These are phyloP conservation scores for Typha latifolia DNA, from an alignment of 176 grass and related monocot genomes.

Conservation along the genomic window DNA sequence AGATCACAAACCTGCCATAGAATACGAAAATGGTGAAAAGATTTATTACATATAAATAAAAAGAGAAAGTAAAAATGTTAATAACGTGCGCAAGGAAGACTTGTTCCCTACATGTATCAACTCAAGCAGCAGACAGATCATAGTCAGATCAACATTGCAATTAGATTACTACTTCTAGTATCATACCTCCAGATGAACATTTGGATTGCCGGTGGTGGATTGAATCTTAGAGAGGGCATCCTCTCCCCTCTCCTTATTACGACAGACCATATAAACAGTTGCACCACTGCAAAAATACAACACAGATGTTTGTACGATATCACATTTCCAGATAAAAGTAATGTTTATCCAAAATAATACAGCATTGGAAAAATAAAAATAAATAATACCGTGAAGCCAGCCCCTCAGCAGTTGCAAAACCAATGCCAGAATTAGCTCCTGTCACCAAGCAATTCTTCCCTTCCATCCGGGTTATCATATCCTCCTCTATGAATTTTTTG, in stretches of 20 bases:
- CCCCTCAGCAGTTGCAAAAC: conserved; percentile 69
- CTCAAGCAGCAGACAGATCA: neutral
- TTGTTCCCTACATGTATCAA: no score
- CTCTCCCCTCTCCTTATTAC: conserved; percentile 84
- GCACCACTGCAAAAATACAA: conserved; percentile 54
- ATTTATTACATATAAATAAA: neutral
- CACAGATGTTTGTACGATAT: neutral
- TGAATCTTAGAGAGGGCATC: conserved; percentile 57
- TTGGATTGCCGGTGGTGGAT: conserved; percentile 63
- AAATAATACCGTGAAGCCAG: conserved; percentile 66
- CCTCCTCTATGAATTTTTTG: conserved; percentile 84
- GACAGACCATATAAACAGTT: conserved; percentile 90
- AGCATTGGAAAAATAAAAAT: neutral
- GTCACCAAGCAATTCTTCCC: conserved; percentile 84
- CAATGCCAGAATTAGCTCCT: conserved; percentile 89
- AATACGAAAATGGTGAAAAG: neutral
- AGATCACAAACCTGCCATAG: conserved; percentile 69
- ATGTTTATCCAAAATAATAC: neutral
- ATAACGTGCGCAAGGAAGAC: no score
- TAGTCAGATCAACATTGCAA: neutral
- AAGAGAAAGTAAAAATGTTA: no score
- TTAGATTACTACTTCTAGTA: neutral
- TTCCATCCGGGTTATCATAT: conserved; percentile 68
- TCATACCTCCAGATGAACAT: conserved; percentile 74
- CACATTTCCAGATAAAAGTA: neutral